Evolutionary conservation across 257 asterid genomes (phyloP), one percentile per base, ranked within the genome.

Genomic region (Solanum pimpinellifolium): DNA sequence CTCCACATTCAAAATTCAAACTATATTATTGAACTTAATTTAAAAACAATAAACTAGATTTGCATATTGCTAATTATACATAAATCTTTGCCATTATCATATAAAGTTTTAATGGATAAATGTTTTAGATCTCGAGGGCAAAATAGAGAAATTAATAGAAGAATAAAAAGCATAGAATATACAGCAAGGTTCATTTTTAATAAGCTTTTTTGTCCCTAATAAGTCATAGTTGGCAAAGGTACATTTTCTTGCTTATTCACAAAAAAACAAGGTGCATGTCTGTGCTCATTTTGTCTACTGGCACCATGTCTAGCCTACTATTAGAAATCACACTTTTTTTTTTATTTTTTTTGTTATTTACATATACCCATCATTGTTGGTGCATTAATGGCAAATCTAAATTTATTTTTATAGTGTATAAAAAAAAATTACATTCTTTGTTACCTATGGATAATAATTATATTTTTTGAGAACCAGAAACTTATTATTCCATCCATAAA

Each of bases 211-310:
- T 77, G 84, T 77, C 62, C 41, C 84, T 37, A 72, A 2, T 72
- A 80, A 16, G 68, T 46, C 68, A 47, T 80, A 80, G 84, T 80
- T 88, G 90, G 89, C 91, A 89, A 87, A 85, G 59, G 85, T 87
- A 90, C 90, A 85, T 73, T 87, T 56, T 87, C 87, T 90, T 87
- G 86, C n/a, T 83, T 52, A 80, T 80, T 46, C 68, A 25, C 84
- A 80, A 25, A 75, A 39, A 46, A 46, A 5, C 41, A 15, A 25
- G 62, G 68, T 80, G 84, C 84, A 80, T 21, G 37, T 47, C 56
- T 47, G 27, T 80, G 84, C 84, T 80, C 90, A 20, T 83, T 82
- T 85, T 87, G 89, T 90, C 89, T 47, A 81, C 84, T 88, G 84
- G 10, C 83, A 52, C 12, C 89, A 86, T 88, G 84, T 85, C 88